Evolutionary conservation across 495 filamentous ascomycete species (phyloP).

Genomic region (Lentithecium fluviatile): DNA sequence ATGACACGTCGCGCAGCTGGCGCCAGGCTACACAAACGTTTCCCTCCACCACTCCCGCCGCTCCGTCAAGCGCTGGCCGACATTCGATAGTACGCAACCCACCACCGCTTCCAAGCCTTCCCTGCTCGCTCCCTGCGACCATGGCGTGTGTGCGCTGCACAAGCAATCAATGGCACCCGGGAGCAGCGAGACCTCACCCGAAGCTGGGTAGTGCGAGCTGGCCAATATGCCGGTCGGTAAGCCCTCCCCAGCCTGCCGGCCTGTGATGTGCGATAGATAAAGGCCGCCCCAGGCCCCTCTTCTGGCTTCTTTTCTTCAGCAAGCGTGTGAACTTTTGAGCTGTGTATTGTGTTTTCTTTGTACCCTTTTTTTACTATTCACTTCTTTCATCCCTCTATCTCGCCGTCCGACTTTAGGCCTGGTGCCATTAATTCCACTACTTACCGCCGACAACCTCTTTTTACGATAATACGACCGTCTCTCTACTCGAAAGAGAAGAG

Average conservation of each 20-base stretch:
- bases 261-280: constrained; percentile 30
- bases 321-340: constrained; percentile 46
- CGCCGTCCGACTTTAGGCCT: constrained; percentile 29
- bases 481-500: constrained; percentile 25
- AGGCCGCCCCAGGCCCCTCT: constrained; percentile 23
- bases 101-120: not conserved
- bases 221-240: constrained; percentile 34
- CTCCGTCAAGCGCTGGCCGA: constrained; percentile 30
- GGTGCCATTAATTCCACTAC: constrained; percentile 36
- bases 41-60: constrained; percentile 27
- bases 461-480: constrained; percentile 23
- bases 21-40: constrained; percentile 25
- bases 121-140: constrained; percentile 10
- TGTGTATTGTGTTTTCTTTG: constrained; percentile 40
- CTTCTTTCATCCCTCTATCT: constrained; percentile 27
- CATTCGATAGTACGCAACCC: constrained; percentile 19
- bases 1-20: constrained; percentile 7
- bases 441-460: constrained; percentile 11
- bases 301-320: constrained; percentile 42
- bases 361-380: constrained; percentile 32
- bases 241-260: constrained; percentile 2
- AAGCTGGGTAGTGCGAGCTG: constrained; percentile 4
- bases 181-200: constrained; percentile 18
- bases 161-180: constrained; percentile 32
- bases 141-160: constrained; percentile 15